phyloP scores from a whole-genome alignment of 2,329 filamentous ascomycete species.

The Colletotrichum lindemuthianum region DNA sequence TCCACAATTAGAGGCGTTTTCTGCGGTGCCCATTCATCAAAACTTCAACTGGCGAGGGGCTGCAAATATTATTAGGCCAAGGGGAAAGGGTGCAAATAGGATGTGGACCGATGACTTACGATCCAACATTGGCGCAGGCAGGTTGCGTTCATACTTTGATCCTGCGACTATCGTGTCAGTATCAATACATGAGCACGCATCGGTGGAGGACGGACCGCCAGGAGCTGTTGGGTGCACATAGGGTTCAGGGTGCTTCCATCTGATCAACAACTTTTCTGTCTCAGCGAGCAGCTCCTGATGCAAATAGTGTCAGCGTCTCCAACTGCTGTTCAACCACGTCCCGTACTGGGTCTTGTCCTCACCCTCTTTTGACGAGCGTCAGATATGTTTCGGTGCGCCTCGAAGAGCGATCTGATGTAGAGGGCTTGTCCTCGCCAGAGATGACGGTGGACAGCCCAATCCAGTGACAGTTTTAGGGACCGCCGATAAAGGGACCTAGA shows the following conservation, averaged over 20 bases:
- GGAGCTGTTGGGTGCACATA: constrained; percentile 90
- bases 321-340: too few relatives aligned
- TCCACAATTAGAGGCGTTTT: neutral
- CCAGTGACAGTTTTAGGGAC: constrained; percentile 89
- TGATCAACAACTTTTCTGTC: constrained; percentile 86
- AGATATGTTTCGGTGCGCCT: constrained; percentile 86
- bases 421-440: constrained; percentile 96
- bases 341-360: constrained; percentile 43
- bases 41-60: constrained; percentile 63
- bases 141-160: constrained; percentile 95
- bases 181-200: neutral
- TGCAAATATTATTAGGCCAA: constrained; percentile 41
- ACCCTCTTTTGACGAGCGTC: constrained; percentile 90
- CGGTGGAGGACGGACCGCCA: constrained; percentile 72
- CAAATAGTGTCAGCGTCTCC: constrained; percentile 27
- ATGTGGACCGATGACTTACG: constrained; percentile 68
- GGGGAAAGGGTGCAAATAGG: constrained; percentile 6
- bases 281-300: constrained; percentile 82
- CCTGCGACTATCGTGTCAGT: constrained; percentile 59
- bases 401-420: constrained; percentile 94
- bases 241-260: constrained; percentile 98
- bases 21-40: constrained; percentile 38
- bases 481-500: constrained; percentile 84
- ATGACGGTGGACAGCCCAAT: constrained; percentile 94
- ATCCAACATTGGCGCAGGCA: constrained; percentile 81